Evolutionary conservation across 148 eudicot species (phyloP), one percentile per base, ranked within the genome.

Genomic region (Rhododendron ferrugineum): DNA sequence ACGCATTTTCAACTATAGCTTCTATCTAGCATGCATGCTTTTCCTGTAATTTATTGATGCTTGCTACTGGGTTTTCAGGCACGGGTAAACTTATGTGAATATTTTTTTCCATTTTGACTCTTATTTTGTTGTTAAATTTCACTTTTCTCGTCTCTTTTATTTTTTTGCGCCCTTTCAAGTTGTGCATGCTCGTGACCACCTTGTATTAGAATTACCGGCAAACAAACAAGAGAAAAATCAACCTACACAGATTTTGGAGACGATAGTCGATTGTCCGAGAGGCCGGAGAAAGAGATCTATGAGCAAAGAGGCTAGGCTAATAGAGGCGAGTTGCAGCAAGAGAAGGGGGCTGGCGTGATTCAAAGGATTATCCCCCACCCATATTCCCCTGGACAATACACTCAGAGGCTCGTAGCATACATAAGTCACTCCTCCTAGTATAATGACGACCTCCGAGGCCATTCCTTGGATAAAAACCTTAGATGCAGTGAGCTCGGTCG

Each of bases 221-320:
- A 20, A 34, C 56, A 56, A 32, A 40, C 11, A 54, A 44, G 20
- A 22, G 74, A 36, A 60, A 88, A 46, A 77, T 32, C 18, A 30
- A 70, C 93, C 84, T 91, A 94, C 97, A 68, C 92, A 60, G 83
- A 94, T 89, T 84, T 94, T 93, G 13, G 93, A 77, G 73, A 93
- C 93, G 49, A 92, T 84, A 62, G 81, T 87, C 6, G 91, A 77
- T 90, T 94, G 98, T 15, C 95, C 92, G 44, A 93, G 91, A 42
- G 95, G 95, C 81, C 37, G 86, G 62, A 94, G 91, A 36, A 85
- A 85, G 66, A 88, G 11, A 80, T 90, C 93, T 37, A 90, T 83
- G 18, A 85, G 40, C 68, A 52, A 68, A 8, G 94, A 89, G 18
- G 89, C 73, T 2, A 89, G 2, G 68, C 92, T 86, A 40, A 91